A percentile compares a stretch with the other conserved stretches of the same genome.
Conservation (phyloP, 306 rosid species). For the Sphenostylis stenocarpa region DNA sequence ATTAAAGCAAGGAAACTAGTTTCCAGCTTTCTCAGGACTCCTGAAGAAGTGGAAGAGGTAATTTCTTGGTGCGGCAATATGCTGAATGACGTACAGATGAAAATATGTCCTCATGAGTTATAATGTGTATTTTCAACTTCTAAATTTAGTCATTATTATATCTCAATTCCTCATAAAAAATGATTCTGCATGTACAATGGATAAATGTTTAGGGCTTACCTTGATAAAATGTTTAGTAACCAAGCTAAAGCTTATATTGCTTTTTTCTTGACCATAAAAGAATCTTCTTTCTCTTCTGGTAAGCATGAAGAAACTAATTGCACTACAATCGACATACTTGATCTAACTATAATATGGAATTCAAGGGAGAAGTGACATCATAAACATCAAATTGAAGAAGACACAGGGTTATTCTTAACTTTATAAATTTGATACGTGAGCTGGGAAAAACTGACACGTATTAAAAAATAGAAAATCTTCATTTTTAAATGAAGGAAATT, state of each 20-base stretch:
- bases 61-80: constrained; percentile 10
- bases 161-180: not conserved
- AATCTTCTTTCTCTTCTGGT: not conserved
- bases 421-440: not conserved
- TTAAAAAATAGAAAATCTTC: not conserved
- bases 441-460: not conserved
- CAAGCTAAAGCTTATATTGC: constrained; percentile 1
- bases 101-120: not conserved
- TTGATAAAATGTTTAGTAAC: not conserved
- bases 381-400: not conserved
- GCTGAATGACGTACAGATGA: not conserved
- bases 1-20: constrained; percentile 70
- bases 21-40: constrained; percentile 74
- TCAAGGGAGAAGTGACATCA: not conserved
- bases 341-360: not conserved
- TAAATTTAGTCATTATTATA: not conserved
- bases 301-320: not conserved
- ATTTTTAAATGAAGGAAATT: not conserved
- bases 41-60: constrained; percentile 97
- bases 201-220: constrained; percentile 6
- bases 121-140: constrained; percentile 14
- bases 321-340: not conserved
- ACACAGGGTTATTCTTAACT: not conserved
- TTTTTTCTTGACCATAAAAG: not conserved
- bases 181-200: constrained; percentile 12